Evolutionary conservation across 306 rosid genomes (phyloP).

Genomic region (Sphenostylis stenocarpa): DNA sequence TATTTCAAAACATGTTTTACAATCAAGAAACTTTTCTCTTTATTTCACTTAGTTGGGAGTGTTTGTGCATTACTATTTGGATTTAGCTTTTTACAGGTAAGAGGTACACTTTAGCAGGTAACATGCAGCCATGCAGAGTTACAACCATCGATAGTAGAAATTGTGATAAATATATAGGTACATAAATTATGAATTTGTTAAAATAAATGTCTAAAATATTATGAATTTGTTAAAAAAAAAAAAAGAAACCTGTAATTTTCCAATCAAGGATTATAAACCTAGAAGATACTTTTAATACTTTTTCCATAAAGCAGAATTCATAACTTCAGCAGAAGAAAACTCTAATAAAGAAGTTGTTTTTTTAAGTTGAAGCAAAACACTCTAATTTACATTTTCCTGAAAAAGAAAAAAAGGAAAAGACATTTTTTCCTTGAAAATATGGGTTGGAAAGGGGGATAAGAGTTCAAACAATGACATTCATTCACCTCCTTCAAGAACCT

Average conservation of each 20-base stretch:
- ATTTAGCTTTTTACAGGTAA: neutral
- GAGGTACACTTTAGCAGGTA: neutral
- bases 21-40: neutral
- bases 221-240: neutral
- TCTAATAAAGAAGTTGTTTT: neutral
- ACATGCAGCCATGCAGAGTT: neutral
- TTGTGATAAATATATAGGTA: neutral
- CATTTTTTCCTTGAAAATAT: neutral
- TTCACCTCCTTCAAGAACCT: constrained; percentile 55
- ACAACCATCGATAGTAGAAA: neutral
- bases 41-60: neutral
- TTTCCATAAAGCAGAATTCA: neutral
- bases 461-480: constrained; percentile 1
- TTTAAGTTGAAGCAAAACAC: neutral
- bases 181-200: neutral
- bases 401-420: neutral
- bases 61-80: neutral
- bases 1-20: neutral
- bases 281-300: no score
- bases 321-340: neutral
- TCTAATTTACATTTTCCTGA: neutral
- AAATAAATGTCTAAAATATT: neutral
- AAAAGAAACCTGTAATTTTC: neutral
- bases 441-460: neutral
- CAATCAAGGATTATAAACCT: neutral